Conservation (phyloP, 2,329 filamentous ascomycete genomes). For the Emergomyces pasteurianus region DNA sequence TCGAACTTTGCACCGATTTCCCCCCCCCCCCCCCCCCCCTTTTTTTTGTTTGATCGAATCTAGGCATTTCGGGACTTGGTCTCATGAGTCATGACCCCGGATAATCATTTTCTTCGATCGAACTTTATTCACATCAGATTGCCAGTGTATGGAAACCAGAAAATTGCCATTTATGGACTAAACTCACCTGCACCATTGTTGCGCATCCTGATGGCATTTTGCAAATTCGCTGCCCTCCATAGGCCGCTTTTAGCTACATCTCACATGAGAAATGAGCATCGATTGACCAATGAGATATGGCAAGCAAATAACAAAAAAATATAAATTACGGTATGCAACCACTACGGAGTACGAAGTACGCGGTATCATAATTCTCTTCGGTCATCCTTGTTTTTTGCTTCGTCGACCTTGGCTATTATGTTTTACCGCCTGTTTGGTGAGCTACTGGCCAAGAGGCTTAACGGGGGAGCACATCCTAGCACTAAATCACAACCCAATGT, state of each 20-base stretch:
- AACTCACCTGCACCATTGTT: background rate
- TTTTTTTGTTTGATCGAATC: background rate
- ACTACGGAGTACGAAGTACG: too few species aligned
- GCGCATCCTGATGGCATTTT: background rate
- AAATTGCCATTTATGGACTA: background rate
- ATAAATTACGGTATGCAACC: background rate
- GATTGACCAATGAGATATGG: background rate
- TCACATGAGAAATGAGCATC: background rate
- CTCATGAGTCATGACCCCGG: background rate
- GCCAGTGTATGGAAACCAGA: background rate
- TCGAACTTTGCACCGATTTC: background rate
- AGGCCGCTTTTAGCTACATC: background rate
- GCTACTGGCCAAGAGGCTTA: background rate
- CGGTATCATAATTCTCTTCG: background rate
- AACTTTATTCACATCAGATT: background rate
- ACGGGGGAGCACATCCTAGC: background rate
- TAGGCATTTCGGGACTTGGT: background rate
- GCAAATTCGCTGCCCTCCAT: background rate
- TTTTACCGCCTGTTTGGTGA: background rate
- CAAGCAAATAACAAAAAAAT: background rate
- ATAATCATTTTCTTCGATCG: background rate
- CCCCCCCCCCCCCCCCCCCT: too few species aligned
- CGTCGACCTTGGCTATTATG: background rate
- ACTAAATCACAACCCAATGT: background rate
- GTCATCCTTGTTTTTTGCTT: background rate